Conservation (phyloP, 2,329 filamentous ascomycete genomes). For the Talaromyces sp. region DNA sequence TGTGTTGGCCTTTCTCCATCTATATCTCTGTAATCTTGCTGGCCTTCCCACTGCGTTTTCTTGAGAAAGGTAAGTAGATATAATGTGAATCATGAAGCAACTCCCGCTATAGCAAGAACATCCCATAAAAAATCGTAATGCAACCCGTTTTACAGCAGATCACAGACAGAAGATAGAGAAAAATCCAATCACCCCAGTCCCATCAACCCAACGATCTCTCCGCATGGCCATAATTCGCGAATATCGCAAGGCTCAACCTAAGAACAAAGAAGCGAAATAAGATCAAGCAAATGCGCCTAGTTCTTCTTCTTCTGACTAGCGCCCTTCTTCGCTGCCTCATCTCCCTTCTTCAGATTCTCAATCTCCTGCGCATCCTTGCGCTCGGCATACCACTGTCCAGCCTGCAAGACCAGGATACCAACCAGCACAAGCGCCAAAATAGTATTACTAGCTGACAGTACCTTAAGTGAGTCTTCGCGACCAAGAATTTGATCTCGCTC, state of each 20-base stretch:
- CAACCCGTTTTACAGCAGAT: not conserved
- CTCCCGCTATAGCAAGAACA: not conserved
- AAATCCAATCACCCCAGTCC: no score
- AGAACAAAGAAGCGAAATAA: not conserved
- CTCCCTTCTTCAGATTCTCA: conserved; percentile 54
- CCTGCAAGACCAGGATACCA: conserved; percentile 89
- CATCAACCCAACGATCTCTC: no score
- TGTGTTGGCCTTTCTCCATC: not conserved
- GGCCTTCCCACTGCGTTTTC: not conserved
- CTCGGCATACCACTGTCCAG: conserved; percentile 98
- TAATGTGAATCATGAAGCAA: not conserved
- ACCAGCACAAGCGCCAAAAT: conserved; percentile 91
- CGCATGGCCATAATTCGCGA: not conserved
- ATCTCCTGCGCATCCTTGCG: conserved; percentile 84
- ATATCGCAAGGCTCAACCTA: not conserved
- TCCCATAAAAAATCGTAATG: not conserved
- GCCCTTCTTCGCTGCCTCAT: conserved; percentile 7
- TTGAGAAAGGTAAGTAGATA: no score
- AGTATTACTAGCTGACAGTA: conserved; percentile 91
- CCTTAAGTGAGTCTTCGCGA: conserved; percentile 85
- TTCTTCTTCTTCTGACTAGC: conserved; percentile 8
- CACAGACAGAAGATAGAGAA: no score
- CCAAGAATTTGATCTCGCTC: conserved; percentile 71
- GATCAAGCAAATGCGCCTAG: not conserved
- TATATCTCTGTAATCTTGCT: not conserved